phyloP scores from a whole-genome alignment of 768 basidiomycete species.

The Naganishia randhawae region DNA sequence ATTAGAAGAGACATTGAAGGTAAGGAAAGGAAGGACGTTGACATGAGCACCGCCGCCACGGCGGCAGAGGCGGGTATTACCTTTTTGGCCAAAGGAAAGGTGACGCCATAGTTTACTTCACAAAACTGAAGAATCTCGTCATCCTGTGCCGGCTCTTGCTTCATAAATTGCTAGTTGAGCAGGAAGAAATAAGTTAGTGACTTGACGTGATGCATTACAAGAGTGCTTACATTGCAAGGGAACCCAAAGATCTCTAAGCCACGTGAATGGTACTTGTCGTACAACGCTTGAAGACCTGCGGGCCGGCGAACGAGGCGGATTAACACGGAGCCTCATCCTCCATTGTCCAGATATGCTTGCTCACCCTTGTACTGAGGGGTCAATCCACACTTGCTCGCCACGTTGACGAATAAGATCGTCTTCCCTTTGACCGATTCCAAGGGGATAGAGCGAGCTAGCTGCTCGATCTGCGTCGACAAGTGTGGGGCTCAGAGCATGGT shows the following conservation, averaged over 20 bases:
- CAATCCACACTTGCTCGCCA: constrained; percentile 48
- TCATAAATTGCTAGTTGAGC: constrained; percentile 39
- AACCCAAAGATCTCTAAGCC: constrained; percentile 49
- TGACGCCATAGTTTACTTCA: constrained; percentile 50
- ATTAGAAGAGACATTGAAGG: background rate
- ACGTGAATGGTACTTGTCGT: constrained; percentile 45
- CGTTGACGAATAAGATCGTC: constrained; percentile 49
- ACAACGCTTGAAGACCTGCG: constrained; percentile 42
- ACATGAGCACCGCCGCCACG: no score
- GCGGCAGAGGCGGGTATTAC: background rate
- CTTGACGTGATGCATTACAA: background rate
- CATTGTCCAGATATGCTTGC: background rate
- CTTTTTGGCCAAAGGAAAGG: constrained; percentile 50
- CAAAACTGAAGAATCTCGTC: constrained; percentile 49
- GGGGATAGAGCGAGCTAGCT: constrained; percentile 38
- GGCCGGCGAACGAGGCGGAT: background rate
- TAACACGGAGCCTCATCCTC: background rate
- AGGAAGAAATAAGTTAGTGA: background rate
- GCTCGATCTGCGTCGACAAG: constrained; percentile 38
- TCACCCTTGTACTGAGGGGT: constrained; percentile 49
- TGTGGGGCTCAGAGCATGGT: no score
- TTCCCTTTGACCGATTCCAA: constrained; percentile 44
- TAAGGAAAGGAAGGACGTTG: background rate
- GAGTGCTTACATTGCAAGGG: constrained; percentile 46
- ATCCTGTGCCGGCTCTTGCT: constrained; percentile 50